Evolutionary conservation across 257 asterid genomes (phyloP).

Genomic region (Forsythia viridissima): DNA sequence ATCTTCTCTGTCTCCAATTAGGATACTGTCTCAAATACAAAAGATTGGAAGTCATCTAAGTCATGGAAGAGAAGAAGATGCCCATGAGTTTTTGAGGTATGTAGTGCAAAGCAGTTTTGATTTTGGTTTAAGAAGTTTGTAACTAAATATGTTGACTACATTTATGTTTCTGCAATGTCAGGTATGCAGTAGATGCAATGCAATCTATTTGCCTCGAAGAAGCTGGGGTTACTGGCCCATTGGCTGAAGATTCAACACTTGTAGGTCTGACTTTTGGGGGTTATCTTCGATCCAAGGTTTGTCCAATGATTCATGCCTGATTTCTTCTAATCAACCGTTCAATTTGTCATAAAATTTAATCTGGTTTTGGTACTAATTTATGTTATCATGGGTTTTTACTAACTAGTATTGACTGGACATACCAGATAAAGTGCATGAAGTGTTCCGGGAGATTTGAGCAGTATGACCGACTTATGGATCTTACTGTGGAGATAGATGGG

Average conservation of each 20-base stretch:
- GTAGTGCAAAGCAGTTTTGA: slow-evolving; percentile 21
- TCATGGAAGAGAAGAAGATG: slow-evolving; percentile 63
- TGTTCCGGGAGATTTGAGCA: slow-evolving; percentile 52
- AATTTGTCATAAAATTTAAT: slow-evolving; percentile 11
- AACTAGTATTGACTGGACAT: slow-evolving; percentile 22
- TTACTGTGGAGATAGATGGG: slow-evolving; percentile 59
- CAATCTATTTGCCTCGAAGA: slow-evolving; percentile 58
- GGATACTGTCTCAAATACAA: slow-evolving; percentile 57
- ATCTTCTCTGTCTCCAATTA: slow-evolving; percentile 52
- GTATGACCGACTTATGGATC: slow-evolving; percentile 56
- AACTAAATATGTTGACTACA: slow-evolving; percentile 16
- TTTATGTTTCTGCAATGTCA: slow-evolving; percentile 29
- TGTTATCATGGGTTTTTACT: slow-evolving; percentile 11
- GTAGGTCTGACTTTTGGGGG: slow-evolving; percentile 67
- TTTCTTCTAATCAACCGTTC: not conserved
- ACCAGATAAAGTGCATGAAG: slow-evolving; percentile 61
- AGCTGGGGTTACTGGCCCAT: slow-evolving; percentile 48
- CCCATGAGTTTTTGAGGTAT: slow-evolving; percentile 68
- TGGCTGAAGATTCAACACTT: slow-evolving; percentile 59
- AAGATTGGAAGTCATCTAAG: slow-evolving; percentile 44
- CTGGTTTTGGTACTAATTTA: not conserved
- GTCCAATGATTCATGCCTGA: slow-evolving; percentile 9
- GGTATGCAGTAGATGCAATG: slow-evolving; percentile 58
- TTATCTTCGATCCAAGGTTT: slow-evolving; percentile 63
- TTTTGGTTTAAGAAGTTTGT: slow-evolving; percentile 9